These are phyloP conservation scores for Musa balbisiana DNA, from an alignment of 202 grass and related monocot genomes.

Conservation along the genomic window DNA sequence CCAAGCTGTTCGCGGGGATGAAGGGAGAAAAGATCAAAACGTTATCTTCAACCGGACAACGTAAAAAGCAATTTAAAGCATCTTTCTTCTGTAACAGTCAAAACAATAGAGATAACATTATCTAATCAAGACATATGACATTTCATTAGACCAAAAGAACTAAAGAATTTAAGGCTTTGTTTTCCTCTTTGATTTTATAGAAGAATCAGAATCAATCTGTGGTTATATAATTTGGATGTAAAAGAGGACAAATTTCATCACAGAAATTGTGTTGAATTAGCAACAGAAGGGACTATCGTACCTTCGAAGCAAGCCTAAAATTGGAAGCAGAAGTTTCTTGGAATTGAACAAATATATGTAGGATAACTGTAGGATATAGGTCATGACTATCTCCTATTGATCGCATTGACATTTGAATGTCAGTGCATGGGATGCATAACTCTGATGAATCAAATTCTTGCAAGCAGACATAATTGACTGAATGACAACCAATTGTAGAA, in stretches of 20 bases:
- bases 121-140: too few relatives aligned
- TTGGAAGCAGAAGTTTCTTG: background rate
- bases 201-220: background rate
- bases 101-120: background rate
- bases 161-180: background rate
- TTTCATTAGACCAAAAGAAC: background rate
- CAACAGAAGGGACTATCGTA: background rate
- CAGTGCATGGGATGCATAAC: too few relatives aligned
- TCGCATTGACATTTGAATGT: too few relatives aligned
- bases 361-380: background rate
- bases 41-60: conserved; percentile 10
- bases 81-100: background rate
- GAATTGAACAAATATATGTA: background rate
- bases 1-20: conserved; percentile 51
- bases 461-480: too few relatives aligned
- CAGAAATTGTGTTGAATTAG: background rate
- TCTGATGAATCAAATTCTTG: too few relatives aligned
- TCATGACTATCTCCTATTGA: background rate
- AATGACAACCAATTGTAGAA: too few relatives aligned
- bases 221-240: too few relatives aligned
- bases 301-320: background rate
- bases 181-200: background rate
- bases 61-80: background rate
- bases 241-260: too few relatives aligned
- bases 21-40: conserved; percentile 14